A percentile compares a stretch with the other conserved stretches of the same genome.
These are phyloP conservation scores for Setaria italica DNA, from an alignment of 202 grass and related monocot genomes.

Conservation along the genomic window DNA sequence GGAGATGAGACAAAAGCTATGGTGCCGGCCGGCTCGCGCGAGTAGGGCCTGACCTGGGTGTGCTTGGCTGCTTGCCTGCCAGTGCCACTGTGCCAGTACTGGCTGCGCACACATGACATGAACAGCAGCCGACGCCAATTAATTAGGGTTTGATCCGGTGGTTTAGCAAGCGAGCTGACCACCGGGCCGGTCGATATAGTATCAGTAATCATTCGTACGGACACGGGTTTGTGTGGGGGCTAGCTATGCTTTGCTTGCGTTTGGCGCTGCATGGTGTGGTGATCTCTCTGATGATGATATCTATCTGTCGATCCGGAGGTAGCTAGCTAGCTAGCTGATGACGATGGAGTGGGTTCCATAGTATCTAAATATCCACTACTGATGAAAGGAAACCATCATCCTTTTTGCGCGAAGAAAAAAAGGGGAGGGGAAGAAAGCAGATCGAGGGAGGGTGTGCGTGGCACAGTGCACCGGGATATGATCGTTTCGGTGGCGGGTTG, in stretches of 20 bases:
- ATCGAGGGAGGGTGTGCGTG: not conserved
- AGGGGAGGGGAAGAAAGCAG: not conserved
- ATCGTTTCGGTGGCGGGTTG: conserved; percentile 50
- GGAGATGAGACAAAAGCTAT: conserved; percentile 59
- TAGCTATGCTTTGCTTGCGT: not conserved
- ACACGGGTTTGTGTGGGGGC: conserved; percentile 1
- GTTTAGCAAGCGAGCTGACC: conserved; percentile 28
- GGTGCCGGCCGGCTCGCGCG: not conserved
- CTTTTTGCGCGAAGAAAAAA: not conserved
- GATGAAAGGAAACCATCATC: not conserved
- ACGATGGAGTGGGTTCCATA: conserved; percentile 42
- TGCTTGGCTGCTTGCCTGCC: not conserved
- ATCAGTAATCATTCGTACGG: not conserved
- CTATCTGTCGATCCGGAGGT: not conserved
- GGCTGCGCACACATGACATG: not conserved
- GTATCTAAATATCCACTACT: conserved; percentile 32
- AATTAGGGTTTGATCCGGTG: conserved; percentile 36
- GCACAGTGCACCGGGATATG: conserved; percentile 9
- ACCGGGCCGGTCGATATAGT: not conserved
- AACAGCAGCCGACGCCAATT: conserved; percentile 45
- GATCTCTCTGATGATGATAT: conserved; percentile 9
- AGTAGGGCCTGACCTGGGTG: not conserved
- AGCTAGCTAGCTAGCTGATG: conserved; percentile 3
- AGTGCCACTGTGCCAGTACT: not conserved
- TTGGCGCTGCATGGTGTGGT: not conserved